phyloP scores from a whole-genome alignment of 306 rosid genomes.

The Vigna trinervia region DNA sequence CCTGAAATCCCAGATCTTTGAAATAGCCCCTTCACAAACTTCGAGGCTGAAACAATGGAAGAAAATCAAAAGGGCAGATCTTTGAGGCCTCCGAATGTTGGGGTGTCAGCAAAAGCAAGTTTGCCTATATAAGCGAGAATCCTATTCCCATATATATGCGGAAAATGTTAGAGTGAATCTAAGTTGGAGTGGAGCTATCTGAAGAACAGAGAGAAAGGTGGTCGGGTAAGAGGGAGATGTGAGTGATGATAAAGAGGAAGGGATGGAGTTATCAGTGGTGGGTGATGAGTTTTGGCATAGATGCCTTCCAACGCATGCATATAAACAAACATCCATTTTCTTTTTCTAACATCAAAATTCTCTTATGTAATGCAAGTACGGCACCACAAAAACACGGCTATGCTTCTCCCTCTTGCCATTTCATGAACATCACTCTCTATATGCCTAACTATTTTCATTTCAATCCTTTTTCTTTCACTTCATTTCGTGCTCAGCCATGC shows the following conservation, averaged over 20 bases:
- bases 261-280: conserved; percentile 77
- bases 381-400: neutral
- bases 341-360: conserved; percentile 36
- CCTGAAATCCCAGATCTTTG: conserved; percentile 73
- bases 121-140: conserved; percentile 45
- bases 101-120: conserved; percentile 45
- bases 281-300: conserved; percentile 63
- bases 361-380: neutral
- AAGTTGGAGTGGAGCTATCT: conserved; percentile 74
- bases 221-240: conserved; percentile 36
- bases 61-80: conserved; percentile 52
- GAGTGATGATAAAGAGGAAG: conserved; percentile 54
- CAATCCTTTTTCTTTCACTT: neutral
- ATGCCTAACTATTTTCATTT: neutral
- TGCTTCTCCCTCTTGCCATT: conserved; percentile 40
- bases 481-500: neutral
- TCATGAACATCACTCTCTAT: conserved; percentile 49
- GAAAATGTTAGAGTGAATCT: conserved; percentile 66
- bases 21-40: conserved; percentile 51
- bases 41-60: conserved; percentile 33
- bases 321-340: conserved; percentile 11
- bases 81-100: conserved; percentile 46
- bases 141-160: conserved; percentile 21
- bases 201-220: conserved; percentile 29
- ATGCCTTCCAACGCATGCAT: conserved; percentile 56